Evolutionary conservation across 2,329 filamentous ascomycete species (phyloP).

Genomic region (Sclerotinia minor): DNA sequence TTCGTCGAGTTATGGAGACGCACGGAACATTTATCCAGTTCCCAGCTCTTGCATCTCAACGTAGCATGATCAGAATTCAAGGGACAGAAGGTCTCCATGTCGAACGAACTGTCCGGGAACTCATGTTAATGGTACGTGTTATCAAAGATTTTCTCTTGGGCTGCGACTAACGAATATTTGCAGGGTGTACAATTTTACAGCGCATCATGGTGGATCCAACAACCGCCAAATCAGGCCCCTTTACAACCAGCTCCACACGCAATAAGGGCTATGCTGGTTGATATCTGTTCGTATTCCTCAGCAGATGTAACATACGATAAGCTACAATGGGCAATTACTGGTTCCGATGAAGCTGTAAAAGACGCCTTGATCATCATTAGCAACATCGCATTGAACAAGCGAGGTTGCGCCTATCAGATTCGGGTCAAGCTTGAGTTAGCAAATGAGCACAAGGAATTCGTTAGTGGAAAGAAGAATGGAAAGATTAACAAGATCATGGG

Average conservation of each 20-base stretch:
- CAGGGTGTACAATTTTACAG: constrained; percentile 97
- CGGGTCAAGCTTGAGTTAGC: constrained; percentile 97
- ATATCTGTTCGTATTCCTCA: constrained; percentile 94
- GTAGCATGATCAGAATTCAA: constrained; percentile 83
- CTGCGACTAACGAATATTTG: constrained; percentile 35
- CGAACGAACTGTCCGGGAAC: constrained; percentile 89
- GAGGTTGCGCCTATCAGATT: constrained; percentile 80
- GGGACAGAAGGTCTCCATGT: constrained; percentile 91
- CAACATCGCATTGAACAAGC: constrained; percentile 83
- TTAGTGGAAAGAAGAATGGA: constrained; percentile 98
- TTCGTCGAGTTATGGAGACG: constrained; percentile 94
- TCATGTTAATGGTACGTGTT: constrained; percentile 81
- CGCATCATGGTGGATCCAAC: constrained; percentile 82
- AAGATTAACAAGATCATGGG: constrained; percentile 99
- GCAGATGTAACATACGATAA: constrained; percentile 95
- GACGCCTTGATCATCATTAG: constrained; percentile 92
- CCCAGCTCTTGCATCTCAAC: constrained; percentile 81
- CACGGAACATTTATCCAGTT: constrained; percentile 96
- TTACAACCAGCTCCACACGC: constrained; percentile 41
- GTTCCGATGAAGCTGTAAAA: constrained; percentile 95
- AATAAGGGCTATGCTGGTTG: constrained; percentile 84
- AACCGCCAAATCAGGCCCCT: constrained; percentile 55
- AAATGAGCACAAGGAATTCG: constrained; percentile 99
- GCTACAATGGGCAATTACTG: constrained; percentile 88
- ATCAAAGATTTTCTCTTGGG: constrained; percentile 14